Evolutionary conservation across 2,329 filamentous ascomycete genomes (phyloP).

Genomic region (Botryotinia globosa): DNA sequence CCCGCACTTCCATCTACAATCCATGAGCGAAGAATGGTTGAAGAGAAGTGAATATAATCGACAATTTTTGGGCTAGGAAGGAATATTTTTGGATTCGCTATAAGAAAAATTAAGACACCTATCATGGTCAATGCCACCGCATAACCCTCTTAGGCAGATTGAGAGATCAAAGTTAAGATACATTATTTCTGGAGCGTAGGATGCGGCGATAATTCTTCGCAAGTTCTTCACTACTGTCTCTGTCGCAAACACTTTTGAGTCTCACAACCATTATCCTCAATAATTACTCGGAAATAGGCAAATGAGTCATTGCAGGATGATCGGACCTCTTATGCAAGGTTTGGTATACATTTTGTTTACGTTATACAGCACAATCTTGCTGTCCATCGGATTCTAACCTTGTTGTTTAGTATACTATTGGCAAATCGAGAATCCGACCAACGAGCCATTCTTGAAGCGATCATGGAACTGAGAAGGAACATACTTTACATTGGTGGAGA

Average conservation of each 20-base stretch:
- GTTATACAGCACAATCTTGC: neutral
- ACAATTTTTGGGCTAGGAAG: neutral
- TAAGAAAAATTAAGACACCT: neutral
- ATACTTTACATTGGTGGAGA: neutral
- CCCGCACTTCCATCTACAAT: neutral
- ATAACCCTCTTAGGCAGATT: no score
- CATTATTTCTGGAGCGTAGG: neutral
- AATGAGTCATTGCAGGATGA: no score
- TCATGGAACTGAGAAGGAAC: neutral
- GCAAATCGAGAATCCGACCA: accelerated
- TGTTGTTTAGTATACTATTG: neutral
- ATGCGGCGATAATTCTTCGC: neutral
- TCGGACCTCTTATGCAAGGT: neutral
- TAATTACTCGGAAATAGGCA: neutral
- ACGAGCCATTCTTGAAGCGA: neutral
- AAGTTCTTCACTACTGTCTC: no score
- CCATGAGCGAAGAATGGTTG: neutral
- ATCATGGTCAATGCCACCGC: neutral
- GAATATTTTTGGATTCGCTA: neutral
- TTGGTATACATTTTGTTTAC: neutral
- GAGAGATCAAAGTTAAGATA: neutral
- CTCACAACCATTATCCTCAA: no score
- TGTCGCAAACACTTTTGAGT: neutral
- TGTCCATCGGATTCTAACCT: neutral
- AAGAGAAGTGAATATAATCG: neutral